A percentile compares a stretch with the other conserved stretches of the same genome.
phyloP scores from a whole-genome alignment of 495 filamentous ascomycete species.

The Hypomontagnella monticulosa region DNA sequence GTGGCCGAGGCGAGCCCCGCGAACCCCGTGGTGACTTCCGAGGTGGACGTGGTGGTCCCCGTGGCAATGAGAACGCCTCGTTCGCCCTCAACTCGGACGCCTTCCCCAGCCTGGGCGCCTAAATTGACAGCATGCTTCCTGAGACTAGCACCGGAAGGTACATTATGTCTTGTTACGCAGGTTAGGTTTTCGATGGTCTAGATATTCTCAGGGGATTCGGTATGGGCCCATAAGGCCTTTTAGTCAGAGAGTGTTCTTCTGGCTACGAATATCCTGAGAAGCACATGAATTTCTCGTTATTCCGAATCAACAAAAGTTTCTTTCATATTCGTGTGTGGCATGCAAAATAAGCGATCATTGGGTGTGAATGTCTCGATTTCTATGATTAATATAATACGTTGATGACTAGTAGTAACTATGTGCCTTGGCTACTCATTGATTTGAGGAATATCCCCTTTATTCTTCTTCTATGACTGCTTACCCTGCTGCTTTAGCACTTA shows the following conservation, averaged over 20 bases:
- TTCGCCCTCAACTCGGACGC: constrained; percentile 74
- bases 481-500: no score
- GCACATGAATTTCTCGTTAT: constrained; percentile 36
- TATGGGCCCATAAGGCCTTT: constrained; percentile 20
- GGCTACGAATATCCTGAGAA: constrained; percentile 40
- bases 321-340: constrained; percentile 35
- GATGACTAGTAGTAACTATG: constrained; percentile 38
- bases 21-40: constrained; percentile 56
- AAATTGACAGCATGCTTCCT: constrained; percentile 15
- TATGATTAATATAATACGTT: constrained; percentile 30
- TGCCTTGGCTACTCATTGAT: constrained; percentile 22
- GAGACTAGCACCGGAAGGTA: constrained; percentile 14
- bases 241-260: constrained; percentile 30
- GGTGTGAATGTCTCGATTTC: constrained; percentile 22
- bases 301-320: constrained; percentile 48
- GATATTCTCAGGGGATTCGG: constrained; percentile 25
- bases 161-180: constrained; percentile 30
- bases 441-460: no score
- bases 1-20: constrained; percentile 59
- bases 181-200: constrained; percentile 31
- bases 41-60: constrained; percentile 52
- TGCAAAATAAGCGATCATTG: constrained; percentile 25
- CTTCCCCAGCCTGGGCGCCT: constrained; percentile 78
- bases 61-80: constrained; percentile 43
- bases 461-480: neutral